Conservation (phyloP, 305 asterid genomes). For the Fraxinus xanthoxyloides region DNA sequence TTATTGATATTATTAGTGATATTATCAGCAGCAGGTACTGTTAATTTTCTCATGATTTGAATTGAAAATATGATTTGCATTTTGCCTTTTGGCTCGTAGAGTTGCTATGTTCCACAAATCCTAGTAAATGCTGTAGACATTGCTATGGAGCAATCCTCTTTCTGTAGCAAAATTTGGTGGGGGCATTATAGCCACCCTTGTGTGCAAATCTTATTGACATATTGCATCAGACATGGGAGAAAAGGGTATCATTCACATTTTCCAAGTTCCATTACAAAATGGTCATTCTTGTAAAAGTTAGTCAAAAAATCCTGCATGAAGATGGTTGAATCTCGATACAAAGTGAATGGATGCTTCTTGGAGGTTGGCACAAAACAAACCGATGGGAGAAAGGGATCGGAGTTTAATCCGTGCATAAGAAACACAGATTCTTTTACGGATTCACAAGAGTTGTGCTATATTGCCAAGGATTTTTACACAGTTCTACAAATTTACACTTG, state of each 20-base stretch:
- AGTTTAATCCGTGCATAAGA: neutral
- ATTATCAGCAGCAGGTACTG: neutral
- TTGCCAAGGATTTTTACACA: too few relatives aligned
- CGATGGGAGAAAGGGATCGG: neutral
- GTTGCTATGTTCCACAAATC: neutral
- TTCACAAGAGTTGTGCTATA: too few relatives aligned
- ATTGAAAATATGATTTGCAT: neutral
- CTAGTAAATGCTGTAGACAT: neutral
- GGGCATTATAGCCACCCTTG: neutral
- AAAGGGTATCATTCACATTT: neutral
- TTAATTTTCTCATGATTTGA: neutral
- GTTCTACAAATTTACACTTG: too few relatives aligned
- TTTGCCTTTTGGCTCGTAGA: neutral
- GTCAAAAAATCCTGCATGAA: neutral
- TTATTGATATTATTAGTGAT: neutral
- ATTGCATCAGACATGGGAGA: neutral
- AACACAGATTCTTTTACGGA: too few relatives aligned
- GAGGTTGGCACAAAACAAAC: neutral
- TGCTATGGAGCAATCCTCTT: neutral
- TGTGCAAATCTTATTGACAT: neutral
- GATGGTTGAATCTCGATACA: neutral
- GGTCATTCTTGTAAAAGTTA: neutral
- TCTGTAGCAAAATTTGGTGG: neutral
- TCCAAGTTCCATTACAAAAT: neutral
- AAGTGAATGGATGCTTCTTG: neutral